A percentile compares a stretch with the other conserved stretches of the same genome.
phyloP scores from a whole-genome alignment of 73 alveolate genomes.

The Stentor roeselii region DNA sequence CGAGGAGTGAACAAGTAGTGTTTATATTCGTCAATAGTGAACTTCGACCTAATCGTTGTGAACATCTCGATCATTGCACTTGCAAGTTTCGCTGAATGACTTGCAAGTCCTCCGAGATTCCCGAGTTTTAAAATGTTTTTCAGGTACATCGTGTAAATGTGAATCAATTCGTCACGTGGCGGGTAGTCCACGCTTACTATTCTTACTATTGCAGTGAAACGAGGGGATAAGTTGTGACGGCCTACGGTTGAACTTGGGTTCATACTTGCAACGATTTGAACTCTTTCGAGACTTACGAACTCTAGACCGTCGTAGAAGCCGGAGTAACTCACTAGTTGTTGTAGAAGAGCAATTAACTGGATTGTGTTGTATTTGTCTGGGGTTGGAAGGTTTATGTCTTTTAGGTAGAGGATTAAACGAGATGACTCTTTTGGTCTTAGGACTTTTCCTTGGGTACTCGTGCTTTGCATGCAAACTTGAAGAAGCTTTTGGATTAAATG shows the following conservation, averaged over 20 bases:
- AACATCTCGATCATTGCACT: constrained; percentile 88
- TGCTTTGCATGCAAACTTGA: constrained; percentile 93
- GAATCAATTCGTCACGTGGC: constrained; percentile 88
- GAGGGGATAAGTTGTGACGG: constrained; percentile 95
- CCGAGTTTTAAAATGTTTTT: constrained; percentile 61
- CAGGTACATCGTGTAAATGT: constrained; percentile 80
- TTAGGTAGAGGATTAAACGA: constrained; percentile 93
- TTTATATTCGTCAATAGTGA: constrained; percentile 97
- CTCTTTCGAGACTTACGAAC: constrained; percentile 94
- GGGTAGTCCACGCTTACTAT: constrained; percentile 96
- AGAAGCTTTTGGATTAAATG: constrained; percentile 96
- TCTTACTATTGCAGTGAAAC: constrained; percentile 99
- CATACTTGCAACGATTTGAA: constrained; percentile 98
- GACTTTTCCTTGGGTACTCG: constrained; percentile 91
- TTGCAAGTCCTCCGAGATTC: constrained; percentile 60
- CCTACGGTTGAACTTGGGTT: constrained; percentile 99
- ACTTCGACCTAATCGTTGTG: constrained; percentile 73
- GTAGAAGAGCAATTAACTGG: constrained; percentile 96
- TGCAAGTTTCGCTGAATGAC: constrained; percentile 78
- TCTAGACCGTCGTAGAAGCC: constrained; percentile 99
- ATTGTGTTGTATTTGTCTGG: constrained; percentile 99
- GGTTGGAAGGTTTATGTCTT: constrained; percentile 99
- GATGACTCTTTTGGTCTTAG: constrained; percentile 95
- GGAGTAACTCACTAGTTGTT: constrained; percentile 96
- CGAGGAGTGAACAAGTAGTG: constrained; percentile 99